Base-by-base conservation (phyloP, 164 flowering plant genomes). In the Stephania cephalantha region DNA sequence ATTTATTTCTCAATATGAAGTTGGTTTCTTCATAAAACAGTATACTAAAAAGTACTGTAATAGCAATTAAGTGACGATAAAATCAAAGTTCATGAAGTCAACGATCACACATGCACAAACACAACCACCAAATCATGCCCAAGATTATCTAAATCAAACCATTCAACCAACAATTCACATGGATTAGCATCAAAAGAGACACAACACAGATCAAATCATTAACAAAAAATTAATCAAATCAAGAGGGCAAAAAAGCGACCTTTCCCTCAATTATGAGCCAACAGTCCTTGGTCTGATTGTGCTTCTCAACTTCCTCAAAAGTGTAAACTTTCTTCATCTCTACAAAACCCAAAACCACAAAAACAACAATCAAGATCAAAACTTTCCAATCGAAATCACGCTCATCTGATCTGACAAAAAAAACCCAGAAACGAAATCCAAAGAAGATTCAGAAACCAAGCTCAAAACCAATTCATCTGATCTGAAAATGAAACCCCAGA, bases 181-280 rank as follows among this genome's bases (percentile, higher is more conserved):
- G 42, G 42, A 35, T 35, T 4, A 35, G 42, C 42, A 35, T 35
- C 42, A 35, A 35, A 35, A 35, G 42, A 35, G 42, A 35, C 42
- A 35, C 42, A 35, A 35, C 42, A 35, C 42, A 35, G 42, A 35
- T 35, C 42, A 35, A 35, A 35, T 35, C 42, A 35, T 2, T 4
- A 35, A 35, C 42, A 35, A 35, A 35, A 35, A 35, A 35, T 0
- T 35, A 35, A 63, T 9, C 55, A 50, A 50, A 50, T 50, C 17
- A 50, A 50, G 9, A 50, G 55, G 13, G 9, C 7, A 9, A 48
- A 48, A 48, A 82, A 74, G 85, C 55, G 72, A 91, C 95, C 97
- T 92, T 92, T 65, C 97, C 97, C 64, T 85, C 71, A 48, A 93
- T 93, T 73, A 93, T 78, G 52, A 93, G 89, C 97, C 97, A 93